Evolutionary conservation across 2,329 filamentous ascomycete species (phyloP).

Genomic region (Fusarium sp.): DNA sequence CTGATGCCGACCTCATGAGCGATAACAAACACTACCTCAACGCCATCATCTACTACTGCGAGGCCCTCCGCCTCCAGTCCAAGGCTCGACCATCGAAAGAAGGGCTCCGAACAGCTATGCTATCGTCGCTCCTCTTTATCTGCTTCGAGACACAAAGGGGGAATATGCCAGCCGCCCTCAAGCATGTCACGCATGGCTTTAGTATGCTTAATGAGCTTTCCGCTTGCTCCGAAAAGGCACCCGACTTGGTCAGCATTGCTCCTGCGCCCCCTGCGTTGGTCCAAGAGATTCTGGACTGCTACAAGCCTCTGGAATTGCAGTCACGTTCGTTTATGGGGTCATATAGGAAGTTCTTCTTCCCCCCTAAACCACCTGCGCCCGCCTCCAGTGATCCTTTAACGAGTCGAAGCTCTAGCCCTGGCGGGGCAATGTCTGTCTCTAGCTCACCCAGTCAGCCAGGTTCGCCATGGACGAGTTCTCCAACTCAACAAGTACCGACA

Average conservation of each 20-base stretch:
- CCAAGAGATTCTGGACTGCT: constrained; percentile 52
- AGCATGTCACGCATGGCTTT: constrained; percentile 53
- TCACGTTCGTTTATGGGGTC: constrained; percentile 52
- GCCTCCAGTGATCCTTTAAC: constrained; percentile 10
- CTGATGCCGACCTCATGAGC: constrained; percentile 28
- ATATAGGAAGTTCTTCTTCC: constrained; percentile 49
- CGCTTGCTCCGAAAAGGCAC: constrained; percentile 48
- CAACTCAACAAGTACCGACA: constrained; percentile 14
- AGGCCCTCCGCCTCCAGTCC: constrained; percentile 52
- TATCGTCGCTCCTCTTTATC: constrained; percentile 53
- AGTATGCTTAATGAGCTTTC: constrained; percentile 52
- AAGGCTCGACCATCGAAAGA: constrained; percentile 49
- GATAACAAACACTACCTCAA: constrained; percentile 52
- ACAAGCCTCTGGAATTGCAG: constrained; percentile 51
- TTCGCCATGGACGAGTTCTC: constrained; percentile 37
- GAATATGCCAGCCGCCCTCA: constrained; percentile 51
- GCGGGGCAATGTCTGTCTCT: constrained; percentile 5
- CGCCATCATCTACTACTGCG: constrained; percentile 52
- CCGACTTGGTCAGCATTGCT: constrained; percentile 50
- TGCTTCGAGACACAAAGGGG: constrained; percentile 53
- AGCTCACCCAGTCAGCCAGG: constrained; percentile 44
- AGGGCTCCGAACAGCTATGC: constrained; percentile 50
- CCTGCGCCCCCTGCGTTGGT: constrained; percentile 49
- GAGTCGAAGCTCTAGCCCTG: constrained; percentile 17
- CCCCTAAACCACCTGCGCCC: constrained; percentile 29